Conservation (phyloP, 2,329 filamentous ascomycete species). For the Cladosporium sp. region DNA sequence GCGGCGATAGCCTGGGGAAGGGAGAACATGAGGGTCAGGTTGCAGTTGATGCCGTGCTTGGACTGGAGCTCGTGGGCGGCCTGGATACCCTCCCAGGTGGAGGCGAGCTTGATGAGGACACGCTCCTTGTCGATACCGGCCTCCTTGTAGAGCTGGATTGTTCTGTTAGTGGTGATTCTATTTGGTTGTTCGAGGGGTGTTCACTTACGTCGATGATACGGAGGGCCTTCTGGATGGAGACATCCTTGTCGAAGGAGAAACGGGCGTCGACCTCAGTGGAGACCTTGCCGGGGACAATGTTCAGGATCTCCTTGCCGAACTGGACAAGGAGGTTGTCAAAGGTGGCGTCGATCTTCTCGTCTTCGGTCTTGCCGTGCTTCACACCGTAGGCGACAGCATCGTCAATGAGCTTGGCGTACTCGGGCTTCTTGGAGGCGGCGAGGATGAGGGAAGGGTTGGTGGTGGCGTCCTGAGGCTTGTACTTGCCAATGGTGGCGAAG, state of each 20-base stretch:
- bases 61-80: slow-evolving; percentile 94
- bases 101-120: slow-evolving; percentile 96
- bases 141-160: slow-evolving; percentile 80
- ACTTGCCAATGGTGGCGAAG: slow-evolving; percentile 86
- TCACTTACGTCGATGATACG: slow-evolving; percentile 83
- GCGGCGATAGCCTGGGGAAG: slow-evolving; percentile 89
- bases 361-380: slow-evolving; percentile 60
- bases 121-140: slow-evolving; percentile 90
- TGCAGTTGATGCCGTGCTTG: slow-evolving; percentile 95
- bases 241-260: slow-evolving; percentile 93
- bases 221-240: slow-evolving; percentile 89
- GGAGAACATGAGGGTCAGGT: slow-evolving; percentile 99
- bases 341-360: slow-evolving; percentile 81
- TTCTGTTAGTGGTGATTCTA: slow-evolving; percentile 22
- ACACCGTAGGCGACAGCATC: slow-evolving; percentile 82
- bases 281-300: slow-evolving; percentile 96
- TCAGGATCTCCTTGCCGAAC: slow-evolving; percentile 96
- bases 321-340: slow-evolving; percentile 93
- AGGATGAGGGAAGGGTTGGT: slow-evolving; percentile 99
- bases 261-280: slow-evolving; percentile 97
- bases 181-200: not conserved
- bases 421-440: slow-evolving; percentile 94
- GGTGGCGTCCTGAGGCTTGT: slow-evolving; percentile 99
- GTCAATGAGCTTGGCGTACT: slow-evolving; percentile 92
- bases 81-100: slow-evolving; percentile 99